phyloP scores from a whole-genome alignment of 2,329 filamentous ascomycete species.

The Phyllosticta citrichinensis region DNA sequence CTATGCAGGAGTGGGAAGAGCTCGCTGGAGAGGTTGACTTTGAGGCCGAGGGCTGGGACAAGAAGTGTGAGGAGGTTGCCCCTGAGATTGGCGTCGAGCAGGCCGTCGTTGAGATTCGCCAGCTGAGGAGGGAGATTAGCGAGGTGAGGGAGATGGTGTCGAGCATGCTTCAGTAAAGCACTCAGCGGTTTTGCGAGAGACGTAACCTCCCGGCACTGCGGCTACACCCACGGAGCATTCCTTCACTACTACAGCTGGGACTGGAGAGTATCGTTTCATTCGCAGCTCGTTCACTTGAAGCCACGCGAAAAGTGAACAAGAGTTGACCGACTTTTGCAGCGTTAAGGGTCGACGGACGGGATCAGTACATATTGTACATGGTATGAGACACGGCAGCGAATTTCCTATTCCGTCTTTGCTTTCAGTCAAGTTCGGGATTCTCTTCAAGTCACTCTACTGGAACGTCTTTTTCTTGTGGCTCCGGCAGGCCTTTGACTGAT shows the following conservation, averaged over 20 bases:
- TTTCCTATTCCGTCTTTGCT: neutral
- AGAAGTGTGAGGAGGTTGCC: conserved; percentile 63
- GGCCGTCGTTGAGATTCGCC: conserved; percentile 54
- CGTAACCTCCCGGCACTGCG: too few relatives aligned
- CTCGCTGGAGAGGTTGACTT: conserved; percentile 62
- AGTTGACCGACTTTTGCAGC: neutral
- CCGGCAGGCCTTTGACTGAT: neutral
- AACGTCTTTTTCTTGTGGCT: neutral
- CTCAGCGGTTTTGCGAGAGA: too few relatives aligned
- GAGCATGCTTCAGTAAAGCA: conserved; percentile 6
- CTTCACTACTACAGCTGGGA: too few relatives aligned
- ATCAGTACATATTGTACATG: neutral
- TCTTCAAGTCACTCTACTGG: neutral
- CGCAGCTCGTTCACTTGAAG: neutral
- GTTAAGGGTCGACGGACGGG: neutral
- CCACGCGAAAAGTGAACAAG: neutral
- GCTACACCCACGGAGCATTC: too few relatives aligned
- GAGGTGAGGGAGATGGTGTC: conserved; percentile 48
- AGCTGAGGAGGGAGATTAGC: conserved; percentile 34
- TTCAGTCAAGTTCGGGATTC: neutral
- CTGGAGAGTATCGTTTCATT: too few relatives aligned
- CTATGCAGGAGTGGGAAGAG: conserved; percentile 88
- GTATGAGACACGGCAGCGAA: neutral
- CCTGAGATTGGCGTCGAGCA: conserved; percentile 75
- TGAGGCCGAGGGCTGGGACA: conserved; percentile 74